Conservation (phyloP, 2,329 filamentous ascomycete species). For the Phoma herbarum region DNA sequence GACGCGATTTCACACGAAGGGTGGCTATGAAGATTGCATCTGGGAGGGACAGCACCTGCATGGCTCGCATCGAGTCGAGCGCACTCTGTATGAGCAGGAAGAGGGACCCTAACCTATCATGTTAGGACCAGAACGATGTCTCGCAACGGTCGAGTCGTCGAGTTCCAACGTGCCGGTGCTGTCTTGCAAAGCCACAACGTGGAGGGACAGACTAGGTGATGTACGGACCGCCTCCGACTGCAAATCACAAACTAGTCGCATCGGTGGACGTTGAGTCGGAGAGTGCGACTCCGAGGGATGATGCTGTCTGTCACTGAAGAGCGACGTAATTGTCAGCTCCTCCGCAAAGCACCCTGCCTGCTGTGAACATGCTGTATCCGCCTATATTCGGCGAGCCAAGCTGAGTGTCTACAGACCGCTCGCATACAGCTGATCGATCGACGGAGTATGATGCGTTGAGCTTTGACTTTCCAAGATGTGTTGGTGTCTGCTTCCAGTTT, state of each 20-base stretch:
- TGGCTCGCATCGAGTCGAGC: constrained; percentile 6
- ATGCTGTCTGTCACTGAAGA: constrained; percentile 1
- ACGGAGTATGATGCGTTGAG: constrained; percentile 11
- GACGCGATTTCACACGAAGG: background rate
- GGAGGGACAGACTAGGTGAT: constrained; percentile 10
- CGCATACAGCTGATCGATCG: constrained; percentile 15
- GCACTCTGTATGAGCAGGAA: background rate
- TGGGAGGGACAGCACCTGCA: background rate
- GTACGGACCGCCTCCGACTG: constrained; percentile 21
- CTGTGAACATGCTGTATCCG: background rate
- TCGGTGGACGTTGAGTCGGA: constrained; percentile 11
- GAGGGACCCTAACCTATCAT: background rate
- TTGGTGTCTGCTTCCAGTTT: constrained; percentile 6
- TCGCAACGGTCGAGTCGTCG: constrained; percentile 15
- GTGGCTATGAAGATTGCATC: background rate
- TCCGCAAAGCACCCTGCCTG: background rate
- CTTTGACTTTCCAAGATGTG: constrained; percentile 6
- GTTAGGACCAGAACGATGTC: background rate
- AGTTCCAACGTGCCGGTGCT: constrained; percentile 9
- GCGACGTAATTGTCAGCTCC: constrained; percentile 8
- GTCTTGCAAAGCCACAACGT: constrained; percentile 20
- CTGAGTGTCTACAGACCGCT: background rate
- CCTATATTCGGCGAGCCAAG: constrained; percentile 1
- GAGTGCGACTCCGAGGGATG: constrained; percentile 8
- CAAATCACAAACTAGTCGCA: constrained; percentile 15